Percentiles rank a stretch among this genome's conserved stretches.
phyloP scores from a whole-genome alignment of 768 basidiomycete genomes.

The Melanogaster broomeanus region DNA sequence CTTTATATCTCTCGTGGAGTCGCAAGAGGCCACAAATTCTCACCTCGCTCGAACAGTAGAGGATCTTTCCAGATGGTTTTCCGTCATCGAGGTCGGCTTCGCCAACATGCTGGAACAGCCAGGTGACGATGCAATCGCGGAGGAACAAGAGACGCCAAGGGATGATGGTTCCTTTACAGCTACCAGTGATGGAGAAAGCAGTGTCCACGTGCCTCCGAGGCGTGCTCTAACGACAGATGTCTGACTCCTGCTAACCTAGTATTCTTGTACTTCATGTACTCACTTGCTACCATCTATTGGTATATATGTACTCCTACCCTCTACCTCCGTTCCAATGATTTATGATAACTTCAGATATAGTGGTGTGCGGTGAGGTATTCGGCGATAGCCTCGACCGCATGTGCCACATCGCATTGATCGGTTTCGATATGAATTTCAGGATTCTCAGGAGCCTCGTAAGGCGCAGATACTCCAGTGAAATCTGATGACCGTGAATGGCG shows the following conservation, averaged over 20 bases:
- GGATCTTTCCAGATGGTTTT: slow-evolving; percentile 76
- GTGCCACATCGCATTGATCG: slow-evolving; percentile 71
- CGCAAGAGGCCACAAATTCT: slow-evolving; percentile 57
- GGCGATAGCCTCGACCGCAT: slow-evolving; percentile 76
- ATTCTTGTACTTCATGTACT: slow-evolving; percentile 5
- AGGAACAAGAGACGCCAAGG: slow-evolving; percentile 50
- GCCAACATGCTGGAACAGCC: slow-evolving; percentile 60
- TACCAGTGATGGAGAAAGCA: slow-evolving; percentile 8
- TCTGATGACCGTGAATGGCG: slow-evolving; percentile 50
- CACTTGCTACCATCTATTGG: slow-evolving; percentile 20
- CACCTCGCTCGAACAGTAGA: slow-evolving; percentile 76
- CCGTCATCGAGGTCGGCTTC: slow-evolving; percentile 71
- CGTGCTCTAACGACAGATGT: slow-evolving; percentile 17
- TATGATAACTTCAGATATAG: slow-evolving; percentile 43
- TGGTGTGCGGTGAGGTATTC: slow-evolving; percentile 74
- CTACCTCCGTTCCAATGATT: slow-evolving; percentile 8
- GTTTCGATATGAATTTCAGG: slow-evolving; percentile 95
- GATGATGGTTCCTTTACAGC: slow-evolving; percentile 19
- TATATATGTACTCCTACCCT: slow-evolving; percentile 9
- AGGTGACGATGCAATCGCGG: slow-evolving; percentile 55
- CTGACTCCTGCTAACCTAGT: slow-evolving; percentile 9
- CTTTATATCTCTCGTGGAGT: slow-evolving; percentile 55
- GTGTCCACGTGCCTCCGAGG: slow-evolving; percentile 8
- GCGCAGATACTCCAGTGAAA: slow-evolving; percentile 97
- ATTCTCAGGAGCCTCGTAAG: slow-evolving; percentile 84